phyloP scores from a whole-genome alignment of 257 asterid species.

The Leonotis leonurus region DNA sequence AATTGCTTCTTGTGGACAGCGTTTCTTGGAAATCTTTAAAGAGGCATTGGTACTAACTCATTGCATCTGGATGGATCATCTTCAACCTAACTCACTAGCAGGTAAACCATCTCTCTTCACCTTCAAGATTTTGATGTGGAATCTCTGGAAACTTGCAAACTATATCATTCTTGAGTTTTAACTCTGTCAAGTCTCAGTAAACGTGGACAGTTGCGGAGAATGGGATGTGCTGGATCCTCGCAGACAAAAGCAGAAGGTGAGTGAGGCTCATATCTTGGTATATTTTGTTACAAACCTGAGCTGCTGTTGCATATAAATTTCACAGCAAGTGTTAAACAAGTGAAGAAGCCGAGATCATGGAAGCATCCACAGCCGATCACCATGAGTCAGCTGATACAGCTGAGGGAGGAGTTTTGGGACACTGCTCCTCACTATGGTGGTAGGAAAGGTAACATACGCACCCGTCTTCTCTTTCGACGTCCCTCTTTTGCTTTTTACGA shows the following conservation, averaged over 20 bases:
- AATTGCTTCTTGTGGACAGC: slow-evolving; percentile 28
- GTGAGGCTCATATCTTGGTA: neutral
- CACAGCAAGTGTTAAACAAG: slow-evolving; percentile 36
- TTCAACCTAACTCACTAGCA: neutral
- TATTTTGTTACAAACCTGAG: neutral
- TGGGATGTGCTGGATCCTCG: slow-evolving; percentile 84
- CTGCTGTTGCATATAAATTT: no score
- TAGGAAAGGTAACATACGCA: slow-evolving; percentile 38
- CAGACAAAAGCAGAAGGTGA: slow-evolving; percentile 48
- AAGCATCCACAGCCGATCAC: slow-evolving; percentile 83
- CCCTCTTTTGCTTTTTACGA: no score
- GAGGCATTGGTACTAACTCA: neutral
- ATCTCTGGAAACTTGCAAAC: no score
- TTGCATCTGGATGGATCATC: slow-evolving; percentile 14
- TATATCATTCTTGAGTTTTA: no score
- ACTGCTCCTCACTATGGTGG: slow-evolving; percentile 94
- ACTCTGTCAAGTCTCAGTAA: neutral
- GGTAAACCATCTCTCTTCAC: neutral
- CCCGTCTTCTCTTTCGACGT: neutral
- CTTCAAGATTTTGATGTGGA: no score
- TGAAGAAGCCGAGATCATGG: slow-evolving; percentile 76
- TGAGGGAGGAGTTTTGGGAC: slow-evolving; percentile 85
- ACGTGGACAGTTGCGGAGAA: slow-evolving; percentile 9
- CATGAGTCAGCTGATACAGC: slow-evolving; percentile 69
- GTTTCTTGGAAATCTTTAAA: slow-evolving; percentile 17